A percentile compares a stretch with the other conserved stretches of the same genome.
Evolutionary conservation across 2,329 filamentous ascomycete genomes (phyloP).

Genomic region (Xylaria sp.): DNA sequence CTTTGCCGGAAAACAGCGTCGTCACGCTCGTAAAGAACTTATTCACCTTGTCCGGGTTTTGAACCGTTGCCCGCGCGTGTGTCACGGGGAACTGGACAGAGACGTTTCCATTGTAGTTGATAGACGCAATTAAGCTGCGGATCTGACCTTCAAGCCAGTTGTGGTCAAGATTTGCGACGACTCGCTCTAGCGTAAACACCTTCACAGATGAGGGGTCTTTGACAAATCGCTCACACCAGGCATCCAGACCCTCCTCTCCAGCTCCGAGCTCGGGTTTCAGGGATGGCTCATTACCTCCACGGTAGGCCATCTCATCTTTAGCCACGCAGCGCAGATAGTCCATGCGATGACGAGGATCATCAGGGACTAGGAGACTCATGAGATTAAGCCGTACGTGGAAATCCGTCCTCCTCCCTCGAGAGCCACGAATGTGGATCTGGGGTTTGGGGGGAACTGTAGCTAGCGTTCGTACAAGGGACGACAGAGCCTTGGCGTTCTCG

Average conservation of each 20-base stretch:
- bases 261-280: constrained; percentile 49
- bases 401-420: constrained; percentile 51
- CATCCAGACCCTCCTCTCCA: constrained; percentile 52
- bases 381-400: constrained; percentile 62
- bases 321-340: constrained; percentile 61
- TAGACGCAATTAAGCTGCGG: constrained; percentile 55
- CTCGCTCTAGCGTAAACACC: constrained; percentile 57
- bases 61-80: constrained; percentile 40
- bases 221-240: constrained; percentile 56
- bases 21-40: constrained; percentile 60
- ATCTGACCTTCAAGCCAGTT: constrained; percentile 61
- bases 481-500: constrained; percentile 51
- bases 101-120: constrained; percentile 55
- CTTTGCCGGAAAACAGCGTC: constrained; percentile 57
- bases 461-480: constrained; percentile 53
- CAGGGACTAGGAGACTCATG: constrained; percentile 58
- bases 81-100: constrained; percentile 31
- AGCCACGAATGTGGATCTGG: constrained; percentile 56
- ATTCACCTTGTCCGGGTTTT: constrained; percentile 59
- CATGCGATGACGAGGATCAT: constrained; percentile 51
- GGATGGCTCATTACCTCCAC: constrained; percentile 52
- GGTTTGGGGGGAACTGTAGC: constrained; percentile 62
- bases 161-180: constrained; percentile 61
- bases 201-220: constrained; percentile 53
- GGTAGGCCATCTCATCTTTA: constrained; percentile 55